Conservation (phyloP, 2,329 filamentous ascomycete species). For the Claviceps paspali region DNA sequence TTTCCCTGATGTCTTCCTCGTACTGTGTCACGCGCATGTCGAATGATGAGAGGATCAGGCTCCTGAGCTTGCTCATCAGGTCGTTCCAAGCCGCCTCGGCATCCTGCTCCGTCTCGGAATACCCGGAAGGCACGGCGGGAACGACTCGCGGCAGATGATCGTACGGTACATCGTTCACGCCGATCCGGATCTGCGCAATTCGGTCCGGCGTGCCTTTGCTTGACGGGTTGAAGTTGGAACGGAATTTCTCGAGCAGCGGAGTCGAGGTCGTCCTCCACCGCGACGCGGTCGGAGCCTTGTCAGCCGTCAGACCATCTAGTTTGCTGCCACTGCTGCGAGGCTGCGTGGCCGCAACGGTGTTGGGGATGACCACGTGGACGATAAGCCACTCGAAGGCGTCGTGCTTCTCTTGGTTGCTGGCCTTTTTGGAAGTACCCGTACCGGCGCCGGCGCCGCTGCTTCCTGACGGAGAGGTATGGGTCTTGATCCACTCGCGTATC, state of each 20-base stretch:
- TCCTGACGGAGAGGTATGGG: conserved; percentile 45
- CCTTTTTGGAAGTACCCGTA: conserved; percentile 26
- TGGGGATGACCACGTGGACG: conserved; percentile 79
- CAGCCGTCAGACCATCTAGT: conserved; percentile 39
- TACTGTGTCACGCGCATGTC: conserved; percentile 85
- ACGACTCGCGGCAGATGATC: conserved; percentile 47
- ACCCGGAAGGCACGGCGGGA: conserved; percentile 46
- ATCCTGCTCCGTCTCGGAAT: conserved; percentile 60
- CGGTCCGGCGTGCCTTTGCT: conserved; percentile 58
- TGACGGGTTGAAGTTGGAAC: conserved; percentile 72
- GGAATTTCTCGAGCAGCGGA: conserved; percentile 77
- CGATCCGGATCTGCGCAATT: conserved; percentile 72
- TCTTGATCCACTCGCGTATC: conserved; percentile 83
- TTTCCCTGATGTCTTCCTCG: conserved; percentile 92
- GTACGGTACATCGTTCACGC: conserved; percentile 52
- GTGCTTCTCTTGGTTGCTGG: conserved; percentile 71
- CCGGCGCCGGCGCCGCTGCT: conserved; percentile 12
- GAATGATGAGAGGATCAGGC: conserved; percentile 74
- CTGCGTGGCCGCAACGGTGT: conserved; percentile 66
- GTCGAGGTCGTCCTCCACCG: conserved; percentile 68
- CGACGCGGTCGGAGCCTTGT: conserved; percentile 51
- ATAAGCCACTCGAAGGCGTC: conserved; percentile 96
- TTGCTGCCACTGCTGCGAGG: conserved; percentile 44
- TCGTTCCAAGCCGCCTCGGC: conserved; percentile 72
- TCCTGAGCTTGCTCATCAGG: conserved; percentile 73